These are phyloP conservation scores for Ajuga chamaepitys DNA, from an alignment of 257 asterid species.

Conservation along the genomic window DNA sequence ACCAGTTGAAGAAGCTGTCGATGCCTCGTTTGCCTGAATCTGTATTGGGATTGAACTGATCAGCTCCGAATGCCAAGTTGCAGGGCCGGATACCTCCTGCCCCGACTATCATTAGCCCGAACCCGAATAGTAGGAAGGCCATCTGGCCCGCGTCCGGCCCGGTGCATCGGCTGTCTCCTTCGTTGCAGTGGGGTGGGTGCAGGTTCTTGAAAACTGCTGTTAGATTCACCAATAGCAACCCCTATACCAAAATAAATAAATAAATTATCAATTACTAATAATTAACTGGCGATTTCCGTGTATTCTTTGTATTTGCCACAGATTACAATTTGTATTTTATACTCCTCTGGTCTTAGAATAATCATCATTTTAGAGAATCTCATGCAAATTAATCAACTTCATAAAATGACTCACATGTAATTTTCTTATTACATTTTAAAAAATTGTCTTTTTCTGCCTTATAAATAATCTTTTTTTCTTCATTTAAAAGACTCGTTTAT, in stretches of 20 bases:
- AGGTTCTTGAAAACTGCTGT: slow-evolving; percentile 58
- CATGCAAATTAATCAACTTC: too few species aligned
- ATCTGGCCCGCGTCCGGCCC: slow-evolving; percentile 47
- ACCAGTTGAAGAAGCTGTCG: slow-evolving; percentile 83
- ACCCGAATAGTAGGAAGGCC: slow-evolving; percentile 50
- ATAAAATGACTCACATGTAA: too few species aligned
- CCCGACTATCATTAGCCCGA: slow-evolving; percentile 45
- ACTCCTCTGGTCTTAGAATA: too few species aligned
- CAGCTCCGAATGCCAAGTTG: slow-evolving; percentile 72
- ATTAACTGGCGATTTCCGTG: too few species aligned
- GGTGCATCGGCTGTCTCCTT: slow-evolving; percentile 19
- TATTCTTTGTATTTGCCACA: too few species aligned
- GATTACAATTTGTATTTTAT: too few species aligned
- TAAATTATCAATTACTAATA: too few species aligned
- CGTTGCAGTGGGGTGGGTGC: slow-evolving; percentile 52
- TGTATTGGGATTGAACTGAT: slow-evolving; percentile 61
- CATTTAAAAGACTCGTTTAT: too few species aligned
- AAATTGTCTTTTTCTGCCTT: too few species aligned
- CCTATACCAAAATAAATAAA: slow-evolving; percentile 21
- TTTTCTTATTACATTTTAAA: too few species aligned
- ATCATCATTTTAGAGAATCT: too few species aligned
- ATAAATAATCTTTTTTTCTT: too few species aligned
- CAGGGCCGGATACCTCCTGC: slow-evolving; percentile 81
- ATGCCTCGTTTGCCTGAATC: slow-evolving; percentile 55
- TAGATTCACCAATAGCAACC: slow-evolving; percentile 37